These are phyloP conservation scores for Metschnikowia gelsemii DNA, from an alignment of 805 yeast genomes.

Conservation along the genomic window DNA sequence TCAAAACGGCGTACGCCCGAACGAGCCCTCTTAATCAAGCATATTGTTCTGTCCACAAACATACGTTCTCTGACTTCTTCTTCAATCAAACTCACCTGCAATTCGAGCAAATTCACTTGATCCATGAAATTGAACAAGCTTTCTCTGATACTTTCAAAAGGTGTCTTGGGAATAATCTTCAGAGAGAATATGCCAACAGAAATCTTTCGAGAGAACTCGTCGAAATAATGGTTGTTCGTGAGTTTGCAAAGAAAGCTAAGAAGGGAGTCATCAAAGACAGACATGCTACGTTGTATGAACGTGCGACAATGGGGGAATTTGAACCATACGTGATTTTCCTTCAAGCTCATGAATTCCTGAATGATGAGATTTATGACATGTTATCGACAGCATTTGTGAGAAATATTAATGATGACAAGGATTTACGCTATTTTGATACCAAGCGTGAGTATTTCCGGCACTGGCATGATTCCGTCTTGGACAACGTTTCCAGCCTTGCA, in stretches of 20 bases:
- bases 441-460: not conserved
- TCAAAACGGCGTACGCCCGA: conserved; percentile 3
- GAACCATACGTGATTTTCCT: conserved; percentile 3
- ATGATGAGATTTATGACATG: conserved; percentile 6
- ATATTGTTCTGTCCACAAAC: conserved; percentile 5
- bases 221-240: conserved; percentile 3
- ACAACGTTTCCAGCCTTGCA: not conserved
- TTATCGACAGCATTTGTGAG: conserved; percentile 5
- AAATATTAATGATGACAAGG: conserved; percentile 5
- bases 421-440: conserved; percentile 4
- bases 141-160: conserved; percentile 6
- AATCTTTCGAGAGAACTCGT: conserved; percentile 5
- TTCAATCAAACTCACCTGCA: not conserved
- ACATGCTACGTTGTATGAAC: conserved; percentile 4
- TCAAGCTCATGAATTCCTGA: conserved; percentile 7
- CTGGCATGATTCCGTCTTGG: not conserved
- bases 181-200: conserved; percentile 3
- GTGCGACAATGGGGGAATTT: conserved; percentile 4
- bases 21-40: conserved; percentile 8
- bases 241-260: conserved; percentile 2
- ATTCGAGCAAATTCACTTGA: not conserved
- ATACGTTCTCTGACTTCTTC: not conserved
- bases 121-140: conserved; percentile 2
- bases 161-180: conserved; percentile 6
- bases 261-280: conserved; percentile 1